Conservation (phyloP, 768 basidiomycete genomes). For the Termitomyces sp. region DNA sequence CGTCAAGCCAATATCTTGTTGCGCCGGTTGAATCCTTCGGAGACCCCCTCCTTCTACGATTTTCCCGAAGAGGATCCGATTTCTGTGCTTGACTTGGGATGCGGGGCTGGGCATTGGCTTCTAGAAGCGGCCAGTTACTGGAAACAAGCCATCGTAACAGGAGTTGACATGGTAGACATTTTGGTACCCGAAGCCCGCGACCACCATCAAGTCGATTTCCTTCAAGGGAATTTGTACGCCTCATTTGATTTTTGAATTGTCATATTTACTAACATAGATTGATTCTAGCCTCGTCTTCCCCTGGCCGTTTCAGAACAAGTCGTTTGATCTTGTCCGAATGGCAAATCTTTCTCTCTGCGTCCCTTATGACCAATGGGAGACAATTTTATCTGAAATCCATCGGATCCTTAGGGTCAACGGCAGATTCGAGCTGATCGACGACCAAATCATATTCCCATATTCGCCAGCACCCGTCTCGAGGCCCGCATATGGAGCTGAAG, state of each 20-base stretch:
- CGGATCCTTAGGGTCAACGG: conserved; percentile 63
- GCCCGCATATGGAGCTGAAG: conserved; percentile 7
- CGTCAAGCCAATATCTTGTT: conserved; percentile 52
- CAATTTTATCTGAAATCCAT: conserved; percentile 53
- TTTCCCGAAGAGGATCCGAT: conserved; percentile 45
- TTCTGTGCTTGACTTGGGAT: conserved; percentile 70
- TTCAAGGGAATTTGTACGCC: conserved; percentile 68
- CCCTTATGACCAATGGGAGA: conserved; percentile 57
- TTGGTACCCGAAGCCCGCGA: conserved; percentile 33
- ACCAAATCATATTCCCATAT: conserved; percentile 64
- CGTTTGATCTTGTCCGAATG: conserved; percentile 74
- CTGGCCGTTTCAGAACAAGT: conserved; percentile 59
- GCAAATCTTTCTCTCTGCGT: conserved; percentile 63
- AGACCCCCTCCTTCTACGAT: conserved; percentile 60
- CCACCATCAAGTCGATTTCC: conserved; percentile 45
- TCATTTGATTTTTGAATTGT: not conserved
- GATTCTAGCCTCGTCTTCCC: conserved; percentile 43
- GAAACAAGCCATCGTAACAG: conserved; percentile 56
- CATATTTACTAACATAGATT: not conserved
- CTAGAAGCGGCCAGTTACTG: conserved; percentile 59
- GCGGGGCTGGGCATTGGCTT: conserved; percentile 71
- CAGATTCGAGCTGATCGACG: conserved; percentile 71
- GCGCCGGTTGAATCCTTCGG: conserved; percentile 47
- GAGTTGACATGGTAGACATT: conserved; percentile 60
- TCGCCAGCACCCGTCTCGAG: conserved; percentile 22